Conservation (phyloP, 495 filamentous ascomycete species). For the Talaromyces borbonicus region DNA sequence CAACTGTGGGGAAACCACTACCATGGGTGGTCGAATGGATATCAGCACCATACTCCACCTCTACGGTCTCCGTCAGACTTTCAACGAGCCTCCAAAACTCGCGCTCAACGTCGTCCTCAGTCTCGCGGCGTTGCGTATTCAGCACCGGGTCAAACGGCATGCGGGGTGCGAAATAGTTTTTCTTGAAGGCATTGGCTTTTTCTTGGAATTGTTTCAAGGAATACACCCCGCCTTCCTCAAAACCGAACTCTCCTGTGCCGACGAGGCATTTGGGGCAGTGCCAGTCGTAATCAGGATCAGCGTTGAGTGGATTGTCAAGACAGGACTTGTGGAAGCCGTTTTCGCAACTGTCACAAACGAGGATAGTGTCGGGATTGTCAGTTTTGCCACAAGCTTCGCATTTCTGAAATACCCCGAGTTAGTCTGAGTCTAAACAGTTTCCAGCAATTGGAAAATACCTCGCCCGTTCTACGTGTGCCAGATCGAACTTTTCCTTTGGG, state of each 20-base stretch:
- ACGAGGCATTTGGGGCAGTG: constrained; percentile 94
- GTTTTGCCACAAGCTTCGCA: constrained; percentile 80
- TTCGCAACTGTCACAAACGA: constrained; percentile 92
- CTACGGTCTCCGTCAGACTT: constrained; percentile 86
- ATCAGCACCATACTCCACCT: constrained; percentile 97
- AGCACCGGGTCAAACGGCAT: constrained; percentile 83
- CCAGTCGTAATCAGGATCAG: constrained; percentile 81
- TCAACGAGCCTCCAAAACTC: constrained; percentile 97
- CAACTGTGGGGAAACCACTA: constrained; percentile 93
- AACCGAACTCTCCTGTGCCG: constrained; percentile 93
- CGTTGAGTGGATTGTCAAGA: constrained; percentile 76
- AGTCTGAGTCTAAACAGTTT: constrained; percentile 1
- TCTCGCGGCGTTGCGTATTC: constrained; percentile 67
- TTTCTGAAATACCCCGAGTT: constrained; percentile 38
- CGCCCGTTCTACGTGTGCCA: constrained; percentile 57
- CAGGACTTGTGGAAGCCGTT: constrained; percentile 80
- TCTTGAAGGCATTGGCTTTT: constrained; percentile 89
- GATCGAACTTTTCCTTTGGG: constrained; percentile 60
- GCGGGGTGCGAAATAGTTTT: constrained; percentile 81
- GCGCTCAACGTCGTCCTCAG: constrained; percentile 90
- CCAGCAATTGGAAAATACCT: constrained; percentile 50
- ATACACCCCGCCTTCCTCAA: constrained; percentile 94
- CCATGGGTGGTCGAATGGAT: constrained; percentile 98
- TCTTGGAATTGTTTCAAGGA: constrained; percentile 95
- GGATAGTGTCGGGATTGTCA: constrained; percentile 60